phyloP scores from a whole-genome alignment of 148 eudicot genomes.

The Cornus kousa region DNA sequence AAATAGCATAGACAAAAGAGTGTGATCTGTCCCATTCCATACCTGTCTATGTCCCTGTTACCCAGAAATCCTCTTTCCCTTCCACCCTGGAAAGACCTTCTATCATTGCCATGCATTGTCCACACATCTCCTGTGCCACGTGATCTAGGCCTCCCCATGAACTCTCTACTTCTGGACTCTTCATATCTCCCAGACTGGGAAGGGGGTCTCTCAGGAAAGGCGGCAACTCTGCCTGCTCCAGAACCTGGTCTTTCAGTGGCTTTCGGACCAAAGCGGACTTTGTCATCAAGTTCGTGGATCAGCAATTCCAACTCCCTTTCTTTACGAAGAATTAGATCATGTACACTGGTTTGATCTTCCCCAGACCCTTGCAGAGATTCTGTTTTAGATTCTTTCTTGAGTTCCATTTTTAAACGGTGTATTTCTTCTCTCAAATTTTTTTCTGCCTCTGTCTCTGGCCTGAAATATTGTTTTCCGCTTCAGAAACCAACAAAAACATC shows the following conservation, averaged over 20 bases:
- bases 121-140: background rate
- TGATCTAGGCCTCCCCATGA: background rate
- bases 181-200: background rate
- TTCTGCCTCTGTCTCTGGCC: conserved; percentile 55
- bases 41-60: background rate
- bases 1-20: background rate
- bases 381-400: conserved; percentile 6
- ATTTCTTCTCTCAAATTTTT: conserved; percentile 53
- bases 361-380: conserved; percentile 23
- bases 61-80: background rate
- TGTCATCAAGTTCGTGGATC: conserved; percentile 68
- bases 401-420: conserved; percentile 31
- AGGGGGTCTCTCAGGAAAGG: conserved; percentile 45
- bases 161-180: background rate
- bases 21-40: background rate
- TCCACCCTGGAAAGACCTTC: background rate
- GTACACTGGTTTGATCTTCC: conserved; percentile 20
- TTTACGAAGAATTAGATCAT: conserved; percentile 25
- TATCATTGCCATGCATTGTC: background rate
- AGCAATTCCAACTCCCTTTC: conserved; percentile 68
- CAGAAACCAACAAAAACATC: background rate
- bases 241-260: conserved; percentile 1
- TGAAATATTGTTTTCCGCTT: conserved; percentile 27
- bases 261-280: conserved; percentile 70
- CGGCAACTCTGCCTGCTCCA: too few relatives aligned